Evolutionary conservation across 1,139 yeast genomes (phyloP).

Genomic region (Scheffersomyces segobiensis): DNA sequence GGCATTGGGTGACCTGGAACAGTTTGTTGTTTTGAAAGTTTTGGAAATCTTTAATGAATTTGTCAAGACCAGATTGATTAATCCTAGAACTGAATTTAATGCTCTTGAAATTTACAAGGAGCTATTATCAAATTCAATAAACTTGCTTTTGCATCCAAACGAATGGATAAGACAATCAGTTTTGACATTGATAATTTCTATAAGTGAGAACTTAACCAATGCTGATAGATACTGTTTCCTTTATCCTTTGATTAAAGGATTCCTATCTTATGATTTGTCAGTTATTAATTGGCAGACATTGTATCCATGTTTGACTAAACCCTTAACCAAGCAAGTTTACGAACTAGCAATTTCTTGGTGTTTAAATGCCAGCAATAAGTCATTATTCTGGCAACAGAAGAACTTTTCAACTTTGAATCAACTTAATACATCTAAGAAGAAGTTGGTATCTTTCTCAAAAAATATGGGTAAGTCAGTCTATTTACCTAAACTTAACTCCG

Average conservation of each 20-base stretch:
- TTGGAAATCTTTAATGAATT: conserved; percentile 58
- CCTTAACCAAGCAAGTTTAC: conserved; percentile 66
- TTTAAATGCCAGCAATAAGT: conserved; percentile 54
- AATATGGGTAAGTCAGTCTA: conserved; percentile 44
- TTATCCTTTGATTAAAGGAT: conserved; percentile 79
- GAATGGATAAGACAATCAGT: conserved; percentile 80
- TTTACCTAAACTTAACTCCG: conserved; percentile 24
- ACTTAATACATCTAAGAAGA: conserved; percentile 9
- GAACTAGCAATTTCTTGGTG: conserved; percentile 76
- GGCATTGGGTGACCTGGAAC: conserved; percentile 80
- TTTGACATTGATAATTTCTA: conserved; percentile 58
- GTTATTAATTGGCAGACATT: conserved; percentile 65
- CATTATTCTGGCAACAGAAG: conserved; percentile 75
- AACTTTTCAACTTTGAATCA: conserved; percentile 24
- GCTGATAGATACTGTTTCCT: conserved; percentile 84
- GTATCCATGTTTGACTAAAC: conserved; percentile 63
- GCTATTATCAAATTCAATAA: conserved; percentile 29
- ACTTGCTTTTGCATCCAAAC: conserved; percentile 74
- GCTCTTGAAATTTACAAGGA: conserved; percentile 43
- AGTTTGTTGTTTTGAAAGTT: conserved; percentile 76
- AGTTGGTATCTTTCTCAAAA: conserved; percentile 26
- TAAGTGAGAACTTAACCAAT: conserved; percentile 60
- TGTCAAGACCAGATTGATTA: conserved; percentile 33
- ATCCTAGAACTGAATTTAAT: conserved; percentile 41
- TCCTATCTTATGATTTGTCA: conserved; percentile 72